Evolutionary conservation across 1,284 basidiomycete genomes (phyloP).

Genomic region (Acaromyces ingoldii): DNA sequence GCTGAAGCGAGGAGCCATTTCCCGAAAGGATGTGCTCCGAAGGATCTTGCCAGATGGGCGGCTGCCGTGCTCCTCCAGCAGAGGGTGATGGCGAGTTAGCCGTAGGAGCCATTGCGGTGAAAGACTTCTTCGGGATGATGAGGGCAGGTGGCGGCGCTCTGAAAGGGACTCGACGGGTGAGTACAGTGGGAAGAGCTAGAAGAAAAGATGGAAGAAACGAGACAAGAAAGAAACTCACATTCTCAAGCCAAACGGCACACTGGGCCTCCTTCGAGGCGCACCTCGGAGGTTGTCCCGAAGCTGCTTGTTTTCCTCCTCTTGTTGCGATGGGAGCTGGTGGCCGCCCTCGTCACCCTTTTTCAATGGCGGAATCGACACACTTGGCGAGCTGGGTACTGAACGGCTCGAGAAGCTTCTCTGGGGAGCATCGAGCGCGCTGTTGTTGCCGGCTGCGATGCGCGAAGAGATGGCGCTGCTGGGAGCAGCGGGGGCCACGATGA

Average conservation of each 20-base stretch:
- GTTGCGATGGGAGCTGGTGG: slow-evolving; percentile 1
- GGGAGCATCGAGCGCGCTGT: not conserved
- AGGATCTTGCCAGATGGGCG: slow-evolving; percentile 37
- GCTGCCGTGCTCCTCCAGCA: slow-evolving; percentile 13
- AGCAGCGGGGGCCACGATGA: slow-evolving; percentile 19
- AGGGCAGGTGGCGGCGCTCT: not conserved
- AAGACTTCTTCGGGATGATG: not conserved
- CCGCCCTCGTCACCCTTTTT: no score
- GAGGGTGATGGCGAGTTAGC: not conserved
- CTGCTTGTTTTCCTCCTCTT: slow-evolving; percentile 27
- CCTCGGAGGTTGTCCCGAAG: slow-evolving; percentile 42
- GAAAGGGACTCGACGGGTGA: not conserved
- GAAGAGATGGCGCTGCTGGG: slow-evolving; percentile 11
- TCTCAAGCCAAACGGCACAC: slow-evolving; percentile 30
- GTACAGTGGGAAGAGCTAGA: not conserved
- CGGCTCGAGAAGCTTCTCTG: slow-evolving; percentile 17
- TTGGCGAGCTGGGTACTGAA: slow-evolving; percentile 28
- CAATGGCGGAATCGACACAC: no score
- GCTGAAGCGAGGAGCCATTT: slow-evolving; percentile 41
- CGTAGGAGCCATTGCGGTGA: not conserved
- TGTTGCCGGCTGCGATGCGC: no score
- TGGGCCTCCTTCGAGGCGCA: slow-evolving; percentile 34
- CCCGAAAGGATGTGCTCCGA: slow-evolving; percentile 44
- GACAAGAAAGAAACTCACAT: not conserved
- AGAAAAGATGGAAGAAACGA: not conserved